Percentiles rank a stretch among this genome's conserved stretches.
phyloP scores from a whole-genome alignment of 768 basidiomycete genomes.

The Aureoboletus auriporus region DNA sequence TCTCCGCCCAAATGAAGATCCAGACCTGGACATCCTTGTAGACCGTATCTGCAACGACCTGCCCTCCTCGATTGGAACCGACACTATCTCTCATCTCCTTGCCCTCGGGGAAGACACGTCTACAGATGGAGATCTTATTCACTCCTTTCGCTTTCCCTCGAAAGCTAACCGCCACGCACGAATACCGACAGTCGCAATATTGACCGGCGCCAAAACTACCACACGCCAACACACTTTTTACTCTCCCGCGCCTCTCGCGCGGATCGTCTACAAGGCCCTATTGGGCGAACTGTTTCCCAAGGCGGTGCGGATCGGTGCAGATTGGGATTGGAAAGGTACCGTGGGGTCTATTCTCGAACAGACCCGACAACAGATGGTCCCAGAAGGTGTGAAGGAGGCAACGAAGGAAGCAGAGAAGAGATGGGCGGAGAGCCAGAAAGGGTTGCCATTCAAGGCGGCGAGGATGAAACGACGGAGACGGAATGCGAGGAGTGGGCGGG shows the following conservation, averaged over 20 bases:
- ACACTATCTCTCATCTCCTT: conserved; percentile 21
- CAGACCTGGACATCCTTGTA: conserved; percentile 7
- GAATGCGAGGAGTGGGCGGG: conserved; percentile 17
- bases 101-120: conserved; percentile 9
- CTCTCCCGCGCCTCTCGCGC: conserved; percentile 18
- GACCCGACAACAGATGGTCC: conserved; percentile 19
- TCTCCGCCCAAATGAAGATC: conserved; percentile 20
- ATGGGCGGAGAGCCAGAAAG: not conserved
- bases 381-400: not conserved
- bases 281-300: conserved; percentile 22
- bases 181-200: conserved; percentile 14
- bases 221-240: conserved; percentile 4
- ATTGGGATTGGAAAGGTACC: conserved; percentile 24
- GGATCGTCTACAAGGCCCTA: conserved; percentile 19
- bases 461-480: conserved; percentile 21
- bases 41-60: conserved; percentile 12
- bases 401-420: not conserved
- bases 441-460: conserved; percentile 21
- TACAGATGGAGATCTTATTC: conserved; percentile 2
- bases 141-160: not conserved
- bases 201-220: conserved; percentile 9
- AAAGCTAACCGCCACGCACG: not conserved
- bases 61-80: conserved; percentile 7
- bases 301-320: conserved; percentile 8
- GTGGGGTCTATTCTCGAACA: conserved; percentile 13